Percentiles rank a stretch among this genome's conserved stretches.
Conservation (phyloP, 345 rosid genomes). For the Lepidium didymum region DNA sequence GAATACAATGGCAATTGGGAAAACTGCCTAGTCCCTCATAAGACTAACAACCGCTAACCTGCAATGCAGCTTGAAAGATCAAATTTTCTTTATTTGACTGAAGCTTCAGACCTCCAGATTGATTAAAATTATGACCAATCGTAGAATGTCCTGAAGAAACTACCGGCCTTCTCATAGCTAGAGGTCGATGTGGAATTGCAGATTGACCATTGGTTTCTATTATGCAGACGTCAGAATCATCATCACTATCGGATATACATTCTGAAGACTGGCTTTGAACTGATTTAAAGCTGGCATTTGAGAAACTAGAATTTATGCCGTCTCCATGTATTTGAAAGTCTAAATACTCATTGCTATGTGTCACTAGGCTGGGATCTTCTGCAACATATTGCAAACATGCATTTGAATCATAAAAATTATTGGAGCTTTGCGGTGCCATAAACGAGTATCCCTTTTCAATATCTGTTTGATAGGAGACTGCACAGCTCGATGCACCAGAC, state of each 20-base stretch:
- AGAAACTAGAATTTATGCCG: conserved; percentile 30
- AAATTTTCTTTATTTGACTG: conserved; percentile 47
- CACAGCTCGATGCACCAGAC: conserved; percentile 22
- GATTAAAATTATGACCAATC: conserved; percentile 22
- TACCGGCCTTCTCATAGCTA: conserved; percentile 19
- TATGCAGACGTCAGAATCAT: conserved; percentile 69
- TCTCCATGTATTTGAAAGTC: conserved; percentile 30
- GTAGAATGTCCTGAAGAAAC: conserved; percentile 25
- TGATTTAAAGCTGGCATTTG: conserved; percentile 60
- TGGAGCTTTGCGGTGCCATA: conserved; percentile 22
- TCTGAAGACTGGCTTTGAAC: conserved; percentile 57
- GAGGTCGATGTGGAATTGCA: conserved; percentile 31
- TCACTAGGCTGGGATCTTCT: conserved; percentile 23
- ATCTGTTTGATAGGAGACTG: conserved; percentile 17
- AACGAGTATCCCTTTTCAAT: conserved; percentile 20
- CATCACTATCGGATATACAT: conserved; percentile 49
- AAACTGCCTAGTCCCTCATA: not conserved
- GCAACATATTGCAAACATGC: conserved; percentile 29
- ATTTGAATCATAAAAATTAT: conserved; percentile 22
- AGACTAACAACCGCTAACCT: conserved; percentile 40
- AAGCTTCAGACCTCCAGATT: conserved; percentile 34
- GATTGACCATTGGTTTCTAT: conserved; percentile 70
- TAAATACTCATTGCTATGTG: conserved; percentile 24
- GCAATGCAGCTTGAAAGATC: conserved; percentile 65
- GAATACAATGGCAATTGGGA: not conserved